Base-by-base conservation (phyloP, 495 filamentous ascomycete genomes). In the Durotheca rogersii region DNA sequence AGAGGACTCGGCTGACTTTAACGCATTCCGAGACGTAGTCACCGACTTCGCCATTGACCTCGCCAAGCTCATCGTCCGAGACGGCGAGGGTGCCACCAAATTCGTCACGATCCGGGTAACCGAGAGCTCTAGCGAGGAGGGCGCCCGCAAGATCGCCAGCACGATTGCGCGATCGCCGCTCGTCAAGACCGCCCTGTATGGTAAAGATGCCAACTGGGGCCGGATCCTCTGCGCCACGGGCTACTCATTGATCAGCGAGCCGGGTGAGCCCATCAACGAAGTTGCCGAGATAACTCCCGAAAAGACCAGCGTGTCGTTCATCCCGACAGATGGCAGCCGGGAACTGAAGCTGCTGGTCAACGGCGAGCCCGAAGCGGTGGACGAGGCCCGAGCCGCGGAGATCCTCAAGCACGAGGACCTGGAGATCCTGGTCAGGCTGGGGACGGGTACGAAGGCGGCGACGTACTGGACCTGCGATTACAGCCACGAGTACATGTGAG, bases 31-130 rank as follows among this genome's bases (percentile, higher is more conserved):
- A 36, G 63, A 72, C 2, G 74, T 87, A 4, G 75, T 97, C 23
- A 89, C 87, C 11, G 71, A 75, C 6, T 93, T 97, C 70, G 78
- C 90, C 1, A 82, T 83, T 41, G 82, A 90, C 41, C 82, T 97
- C 1, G 91, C 92, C 11, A 87, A 96, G 68, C 83, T 96, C 15
- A 85, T 99, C 21, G 89, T 99, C 16, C 86, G 91, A 25, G 94
- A 99, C 65, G 93, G 94, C 60, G 93, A 99, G 70, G 93, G 93
- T 43, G 94, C 94, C 2, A 97, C 93, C 11, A 99, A 99, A 72
- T 97, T 97, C 67, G 89, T 99, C 36, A 95, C 88, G 7, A 86
- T 98, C 52, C 82, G 82, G n/a, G 86, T 98, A 25, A 78, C 75
- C 20, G 84, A 89, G 66, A 82, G 84, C 6, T 72, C 83, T 2